Percentiles rank a stretch among this genome's conserved stretches.
Conservation (phyloP, 2,329 filamentous ascomycete species). For the Clathrospora elynae region DNA sequence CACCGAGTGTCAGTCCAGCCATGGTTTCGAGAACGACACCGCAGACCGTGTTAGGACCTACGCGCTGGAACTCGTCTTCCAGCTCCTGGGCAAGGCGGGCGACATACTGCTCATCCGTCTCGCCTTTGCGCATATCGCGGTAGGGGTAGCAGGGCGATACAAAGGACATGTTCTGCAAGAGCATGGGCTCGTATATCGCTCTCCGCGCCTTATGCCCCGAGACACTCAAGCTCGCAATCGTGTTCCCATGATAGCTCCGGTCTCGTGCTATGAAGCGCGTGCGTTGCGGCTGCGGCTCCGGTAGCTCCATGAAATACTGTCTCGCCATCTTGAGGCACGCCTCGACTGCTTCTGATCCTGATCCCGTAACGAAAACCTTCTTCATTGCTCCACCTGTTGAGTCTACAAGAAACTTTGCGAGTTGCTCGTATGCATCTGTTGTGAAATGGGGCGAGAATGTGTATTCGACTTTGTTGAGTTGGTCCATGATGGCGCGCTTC, state of each 20-base stretch:
- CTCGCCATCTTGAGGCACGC: constrained; percentile 68
- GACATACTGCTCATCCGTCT: constrained; percentile 65
- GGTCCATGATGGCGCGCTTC: constrained; percentile 62
- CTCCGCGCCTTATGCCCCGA: constrained; percentile 66
- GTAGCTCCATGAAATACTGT: constrained; percentile 66
- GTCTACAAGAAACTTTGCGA: constrained; percentile 55
- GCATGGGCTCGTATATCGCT: constrained; percentile 64
- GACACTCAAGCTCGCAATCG: constrained; percentile 66
- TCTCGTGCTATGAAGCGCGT: constrained; percentile 66
- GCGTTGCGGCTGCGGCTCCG: constrained; percentile 57
- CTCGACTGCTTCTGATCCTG: constrained; percentile 70
- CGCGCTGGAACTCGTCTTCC: constrained; percentile 65
- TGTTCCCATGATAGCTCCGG: constrained; percentile 72
- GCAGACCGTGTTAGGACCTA: constrained; percentile 68
- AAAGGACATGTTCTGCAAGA: constrained; percentile 60
- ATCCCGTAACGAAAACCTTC: constrained; percentile 61
- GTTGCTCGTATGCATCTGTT: constrained; percentile 58
- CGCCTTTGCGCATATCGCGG: constrained; percentile 56
- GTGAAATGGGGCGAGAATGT: constrained; percentile 64
- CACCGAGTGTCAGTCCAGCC: constrained; percentile 71
- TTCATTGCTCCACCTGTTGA: constrained; percentile 59
- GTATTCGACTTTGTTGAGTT: constrained; percentile 63
- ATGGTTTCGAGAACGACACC: constrained; percentile 75
- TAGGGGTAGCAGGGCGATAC: constrained; percentile 72
- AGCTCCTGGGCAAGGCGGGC: constrained; percentile 65